Percentiles rank a stretch among this genome's conserved stretches.
These are phyloP conservation scores for Hericium coralloides DNA, from an alignment of 768 basidiomycete genomes.

Conservation along the genomic window DNA sequence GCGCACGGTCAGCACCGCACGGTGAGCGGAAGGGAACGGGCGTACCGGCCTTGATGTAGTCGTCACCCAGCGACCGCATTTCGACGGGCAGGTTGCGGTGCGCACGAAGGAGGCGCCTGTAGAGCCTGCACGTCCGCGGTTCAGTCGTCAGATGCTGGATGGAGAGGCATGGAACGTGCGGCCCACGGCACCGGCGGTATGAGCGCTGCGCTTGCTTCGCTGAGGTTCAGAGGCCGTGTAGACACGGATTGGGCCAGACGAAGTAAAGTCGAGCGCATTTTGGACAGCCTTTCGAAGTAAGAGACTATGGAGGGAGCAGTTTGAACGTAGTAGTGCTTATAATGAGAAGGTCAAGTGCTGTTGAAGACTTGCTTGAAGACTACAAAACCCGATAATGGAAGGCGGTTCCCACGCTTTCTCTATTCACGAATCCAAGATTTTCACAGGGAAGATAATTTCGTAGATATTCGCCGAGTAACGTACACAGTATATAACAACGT, in stretches of 20 bases:
- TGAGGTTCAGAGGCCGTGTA: constrained; percentile 21
- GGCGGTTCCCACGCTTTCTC: too few species aligned
- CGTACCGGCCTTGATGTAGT: constrained; percentile 34
- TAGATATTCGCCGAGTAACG: too few species aligned
- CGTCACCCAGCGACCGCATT: constrained; percentile 38
- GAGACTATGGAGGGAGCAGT: too few species aligned
- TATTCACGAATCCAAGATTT: too few species aligned
- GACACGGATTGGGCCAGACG: constrained; percentile 21
- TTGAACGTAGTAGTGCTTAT: too few species aligned
- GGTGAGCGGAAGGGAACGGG: neutral
- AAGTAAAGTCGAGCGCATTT: constrained; percentile 5
- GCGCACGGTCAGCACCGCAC: neutral
- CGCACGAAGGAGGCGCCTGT: constrained; percentile 33
- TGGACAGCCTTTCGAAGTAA: too few species aligned
- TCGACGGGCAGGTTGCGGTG: constrained; percentile 34
- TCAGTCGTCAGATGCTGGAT: neutral
- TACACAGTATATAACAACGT: too few species aligned
- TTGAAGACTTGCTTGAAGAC: too few species aligned
- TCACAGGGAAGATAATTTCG: too few species aligned
- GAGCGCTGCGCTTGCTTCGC: constrained; percentile 27
- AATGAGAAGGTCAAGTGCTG: too few species aligned
- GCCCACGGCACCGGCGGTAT: constrained; percentile 35
- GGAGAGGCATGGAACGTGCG: neutral
- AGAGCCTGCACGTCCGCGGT: constrained; percentile 23
- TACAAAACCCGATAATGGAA: too few species aligned